Base-by-base conservation (phyloP, 768 basidiomycete species). In the Leucosporidium creatinivorum region DNA sequence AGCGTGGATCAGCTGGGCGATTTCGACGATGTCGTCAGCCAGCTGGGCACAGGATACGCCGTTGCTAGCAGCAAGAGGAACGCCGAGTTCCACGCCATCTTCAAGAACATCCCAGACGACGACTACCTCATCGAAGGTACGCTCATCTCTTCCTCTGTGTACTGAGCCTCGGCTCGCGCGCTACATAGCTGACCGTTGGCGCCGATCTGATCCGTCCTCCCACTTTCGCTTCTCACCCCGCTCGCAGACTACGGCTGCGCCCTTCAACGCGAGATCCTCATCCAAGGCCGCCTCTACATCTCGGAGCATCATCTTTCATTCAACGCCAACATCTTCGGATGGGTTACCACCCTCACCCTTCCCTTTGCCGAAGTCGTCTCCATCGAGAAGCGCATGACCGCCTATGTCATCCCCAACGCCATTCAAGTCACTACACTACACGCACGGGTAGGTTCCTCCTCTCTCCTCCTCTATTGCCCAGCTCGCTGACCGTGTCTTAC, bases 301-400 rank as follows among this genome's bases (percentile, higher is more conserved):
- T 98, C 96, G 10, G 94, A 99, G 79, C 97, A 98, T 79, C 93
- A 97, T 76, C 84, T 97, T n/a, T 98, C 92, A 80, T 99, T 98
- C 82, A 91, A 99, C 74, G 94, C 96, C 52, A 98, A 98, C 76
- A 97, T 98, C 54, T 94, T 98, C 78, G 94, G 96, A 52, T 98
- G 94, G 96, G 88, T 96, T 58, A 98, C 94, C 33, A 87, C 94
- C 76, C 82, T 93, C 70, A 86, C 86, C 52, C 86, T 97, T 66
- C 88, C 93, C 10, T 91, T 96, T 69, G 84, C 86, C 76, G 91
- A 96, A 75, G 86, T 97, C 64, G 86, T 83, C 39, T 81, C 84
- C 26, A 84, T 98, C 28, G 94, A 98, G 76, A 97, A 96, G 84
- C 90, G 86, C 75, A 98, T 93, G 91, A 97, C 94, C 0, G 93